These are phyloP conservation scores for Rosa lucieae DNA, from an alignment of 306 rosid genomes.

Conservation along the genomic window DNA sequence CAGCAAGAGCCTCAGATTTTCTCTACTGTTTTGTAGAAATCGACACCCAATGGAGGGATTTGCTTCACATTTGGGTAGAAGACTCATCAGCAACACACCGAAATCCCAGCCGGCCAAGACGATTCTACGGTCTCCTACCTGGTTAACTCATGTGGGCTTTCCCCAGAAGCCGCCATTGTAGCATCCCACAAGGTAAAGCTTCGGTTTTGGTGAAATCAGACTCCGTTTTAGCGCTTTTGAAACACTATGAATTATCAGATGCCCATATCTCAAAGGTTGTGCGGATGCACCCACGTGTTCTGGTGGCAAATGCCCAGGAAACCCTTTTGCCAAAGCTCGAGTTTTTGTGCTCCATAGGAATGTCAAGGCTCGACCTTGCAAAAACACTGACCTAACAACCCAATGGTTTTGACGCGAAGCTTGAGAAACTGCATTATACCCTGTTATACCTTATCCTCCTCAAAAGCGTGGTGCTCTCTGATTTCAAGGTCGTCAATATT, in stretches of 20 bases:
- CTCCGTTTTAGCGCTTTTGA: constrained; percentile 25
- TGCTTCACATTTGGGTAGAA: no score
- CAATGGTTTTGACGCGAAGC: constrained; percentile 14
- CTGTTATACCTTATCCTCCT: constrained; percentile 16
- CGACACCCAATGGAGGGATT: no score
- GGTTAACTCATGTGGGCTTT: constrained; percentile 32
- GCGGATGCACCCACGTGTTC: constrained; percentile 12
- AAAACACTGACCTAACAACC: background rate
- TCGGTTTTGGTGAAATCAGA: constrained; percentile 21
- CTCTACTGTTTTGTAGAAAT: no score
- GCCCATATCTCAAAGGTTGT: constrained; percentile 29
- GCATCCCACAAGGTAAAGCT: constrained; percentile 26
- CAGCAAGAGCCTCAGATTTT: no score
- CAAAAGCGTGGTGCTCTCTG: no score
- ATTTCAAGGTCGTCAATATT: no score
- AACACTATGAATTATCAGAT: constrained; percentile 21
- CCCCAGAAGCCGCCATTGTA: constrained; percentile 22
- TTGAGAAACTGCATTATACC: constrained; percentile 30
- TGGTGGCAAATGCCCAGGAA: constrained; percentile 17
- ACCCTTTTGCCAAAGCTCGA: constrained; percentile 36
- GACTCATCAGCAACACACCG: background rate
- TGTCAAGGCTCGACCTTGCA: constrained; percentile 25
- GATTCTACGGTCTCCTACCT: constrained; percentile 30
- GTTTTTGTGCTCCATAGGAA: constrained; percentile 35
- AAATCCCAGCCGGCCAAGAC: no score